Conservation (phyloP, 2,329 filamentous ascomycete species). For the Alternaria panax region DNA sequence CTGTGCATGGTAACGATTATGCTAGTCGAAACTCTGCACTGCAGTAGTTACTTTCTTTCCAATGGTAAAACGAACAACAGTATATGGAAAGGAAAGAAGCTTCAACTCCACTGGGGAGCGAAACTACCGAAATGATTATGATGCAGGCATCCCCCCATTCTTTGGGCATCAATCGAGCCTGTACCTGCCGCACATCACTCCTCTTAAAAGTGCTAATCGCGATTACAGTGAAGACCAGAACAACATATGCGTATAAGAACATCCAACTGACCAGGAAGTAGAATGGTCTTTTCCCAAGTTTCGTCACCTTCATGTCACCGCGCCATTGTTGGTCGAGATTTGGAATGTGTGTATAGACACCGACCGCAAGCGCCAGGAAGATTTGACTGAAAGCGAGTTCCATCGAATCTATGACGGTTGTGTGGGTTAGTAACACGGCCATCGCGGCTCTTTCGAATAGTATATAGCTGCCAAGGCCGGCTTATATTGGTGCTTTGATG, state of each 20-base stretch:
- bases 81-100: background rate
- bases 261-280: background rate
- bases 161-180: background rate
- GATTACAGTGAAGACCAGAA: background rate
- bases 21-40: too few species aligned
- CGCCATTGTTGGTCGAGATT: background rate
- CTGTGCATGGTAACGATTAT: too few species aligned
- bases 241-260: background rate
- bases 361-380: background rate
- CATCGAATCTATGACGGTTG: background rate
- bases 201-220: background rate
- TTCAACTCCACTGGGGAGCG: background rate
- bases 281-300: background rate
- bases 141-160: too few species aligned
- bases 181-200: background rate
- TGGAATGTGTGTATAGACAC: background rate
- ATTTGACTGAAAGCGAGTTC: slow-evolving; percentile 1
- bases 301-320: background rate
- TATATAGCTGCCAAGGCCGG: background rate
- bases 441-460: background rate
- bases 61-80: background rate
- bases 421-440: background rate
- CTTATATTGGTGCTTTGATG: slow-evolving; percentile 4
- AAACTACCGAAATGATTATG: background rate
- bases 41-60: background rate